Conservation (phyloP, 1,284 basidiomycete species). For the Melampsora larici-populina region DNA sequence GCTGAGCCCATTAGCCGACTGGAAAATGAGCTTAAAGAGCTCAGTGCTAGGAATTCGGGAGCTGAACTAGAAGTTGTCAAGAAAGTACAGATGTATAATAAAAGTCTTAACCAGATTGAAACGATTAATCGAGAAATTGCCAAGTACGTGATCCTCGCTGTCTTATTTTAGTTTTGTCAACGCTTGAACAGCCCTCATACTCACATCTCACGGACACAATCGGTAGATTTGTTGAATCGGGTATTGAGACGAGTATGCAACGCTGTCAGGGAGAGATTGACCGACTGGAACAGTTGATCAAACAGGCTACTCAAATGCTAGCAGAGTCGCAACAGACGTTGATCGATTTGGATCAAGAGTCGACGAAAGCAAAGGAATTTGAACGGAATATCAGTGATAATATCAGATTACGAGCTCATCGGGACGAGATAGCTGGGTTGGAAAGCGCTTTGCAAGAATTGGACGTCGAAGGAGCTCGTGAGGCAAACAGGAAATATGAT, state of each 20-base stretch:
- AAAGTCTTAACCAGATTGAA: slow-evolving; percentile 64
- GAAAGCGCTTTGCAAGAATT: slow-evolving; percentile 70
- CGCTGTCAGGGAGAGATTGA: slow-evolving; percentile 24
- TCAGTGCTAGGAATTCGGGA: slow-evolving; percentile 61
- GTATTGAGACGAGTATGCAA: slow-evolving; percentile 11
- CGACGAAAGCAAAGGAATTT: slow-evolving; percentile 53
- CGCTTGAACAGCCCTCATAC: slow-evolving; percentile 9
- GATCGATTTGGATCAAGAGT: slow-evolving; percentile 50
- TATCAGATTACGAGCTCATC: slow-evolving; percentile 70
- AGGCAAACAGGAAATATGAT: slow-evolving; percentile 76
- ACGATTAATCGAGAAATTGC: slow-evolving; percentile 65
- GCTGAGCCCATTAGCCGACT: slow-evolving; percentile 67
- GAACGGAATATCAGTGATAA: slow-evolving; percentile 76
- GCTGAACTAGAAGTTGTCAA: slow-evolving; percentile 61
- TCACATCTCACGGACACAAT: slow-evolving; percentile 16
- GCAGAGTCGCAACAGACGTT: slow-evolving; percentile 8
- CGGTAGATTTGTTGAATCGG: slow-evolving; percentile 25
- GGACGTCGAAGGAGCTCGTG: slow-evolving; percentile 76
- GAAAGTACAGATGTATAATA: slow-evolving; percentile 65
- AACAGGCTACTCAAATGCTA: slow-evolving; percentile 14
- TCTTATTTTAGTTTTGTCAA: not conserved
- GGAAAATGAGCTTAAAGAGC: slow-evolving; percentile 62
- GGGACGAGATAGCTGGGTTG: slow-evolving; percentile 65
- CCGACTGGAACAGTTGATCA: slow-evolving; percentile 11
- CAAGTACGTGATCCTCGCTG: slow-evolving; percentile 56